Percentiles rank a stretch among this genome's conserved stretches.
phyloP scores from a whole-genome alignment of 2,329 filamentous ascomycete species.

The Venturia carpophila region DNA sequence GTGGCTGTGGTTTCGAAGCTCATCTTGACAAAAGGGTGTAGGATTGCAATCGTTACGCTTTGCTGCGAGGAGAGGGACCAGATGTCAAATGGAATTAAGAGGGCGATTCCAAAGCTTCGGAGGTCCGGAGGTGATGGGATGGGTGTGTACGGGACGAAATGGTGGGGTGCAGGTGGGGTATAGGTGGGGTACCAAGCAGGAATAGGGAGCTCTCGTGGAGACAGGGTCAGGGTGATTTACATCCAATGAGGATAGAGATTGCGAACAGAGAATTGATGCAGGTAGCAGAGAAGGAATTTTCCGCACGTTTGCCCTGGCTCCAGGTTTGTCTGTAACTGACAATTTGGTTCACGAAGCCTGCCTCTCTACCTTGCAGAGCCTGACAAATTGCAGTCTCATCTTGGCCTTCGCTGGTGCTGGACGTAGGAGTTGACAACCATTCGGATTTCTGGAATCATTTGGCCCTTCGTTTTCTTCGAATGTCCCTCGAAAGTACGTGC shows the following conservation, averaged over 20 bases:
- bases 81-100: background rate
- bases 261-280: background rate
- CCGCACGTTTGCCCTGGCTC: background rate
- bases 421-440: no score
- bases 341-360: no score
- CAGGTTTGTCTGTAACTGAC: background rate
- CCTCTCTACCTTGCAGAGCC: background rate
- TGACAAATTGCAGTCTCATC: no score
- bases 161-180: background rate
- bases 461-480: no score
- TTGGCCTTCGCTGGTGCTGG: no score
- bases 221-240: background rate
- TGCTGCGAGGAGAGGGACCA: background rate
- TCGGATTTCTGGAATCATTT: no score
- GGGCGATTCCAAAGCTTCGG: background rate
- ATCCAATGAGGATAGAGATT: background rate
- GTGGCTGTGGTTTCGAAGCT: slow-evolving; percentile 81
- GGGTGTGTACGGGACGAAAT: background rate
- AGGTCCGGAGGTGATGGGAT: background rate
- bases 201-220: background rate
- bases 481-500: no score
- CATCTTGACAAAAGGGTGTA: slow-evolving; percentile 31
- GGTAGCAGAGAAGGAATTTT: background rate
- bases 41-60: background rate
- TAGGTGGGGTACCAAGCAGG: background rate